These are phyloP conservation scores for Oryza punctata DNA, from an alignment of 176 grass and related monocot genomes.

Conservation along the genomic window DNA sequence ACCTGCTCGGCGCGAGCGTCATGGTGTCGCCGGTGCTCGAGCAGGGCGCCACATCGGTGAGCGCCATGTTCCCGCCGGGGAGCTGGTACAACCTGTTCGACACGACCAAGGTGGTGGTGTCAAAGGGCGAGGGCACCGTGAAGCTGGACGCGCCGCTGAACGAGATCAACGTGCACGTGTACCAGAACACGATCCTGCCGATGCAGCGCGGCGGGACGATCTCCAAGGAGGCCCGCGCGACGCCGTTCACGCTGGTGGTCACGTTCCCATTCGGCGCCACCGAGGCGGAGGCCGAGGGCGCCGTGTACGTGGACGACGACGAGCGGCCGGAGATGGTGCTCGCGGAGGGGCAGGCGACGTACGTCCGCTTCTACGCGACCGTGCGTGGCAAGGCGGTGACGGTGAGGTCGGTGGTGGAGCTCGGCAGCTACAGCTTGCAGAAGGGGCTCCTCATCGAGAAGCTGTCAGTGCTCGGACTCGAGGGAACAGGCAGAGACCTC, in stretches of 20 bases:
- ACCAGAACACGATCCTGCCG: conserved; percentile 73
- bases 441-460: conserved; percentile 71
- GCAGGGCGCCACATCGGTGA: conserved; percentile 62
- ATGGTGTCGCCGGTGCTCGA: conserved; percentile 85
- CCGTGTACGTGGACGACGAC: conserved; percentile 84
- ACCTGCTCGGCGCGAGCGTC: conserved; percentile 67
- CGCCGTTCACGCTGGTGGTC: conserved; percentile 82
- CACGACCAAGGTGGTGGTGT: conserved; percentile 58
- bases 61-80: conserved; percentile 74
- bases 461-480: conserved; percentile 69
- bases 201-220: conserved; percentile 80
- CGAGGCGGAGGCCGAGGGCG: conserved; percentile 58
- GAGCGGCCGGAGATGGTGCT: conserved; percentile 86
- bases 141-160: conserved; percentile 67
- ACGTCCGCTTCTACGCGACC: conserved; percentile 58
- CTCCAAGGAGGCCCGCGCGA: conserved; percentile 61
- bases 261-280: conserved; percentile 62
- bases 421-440: conserved; percentile 59
- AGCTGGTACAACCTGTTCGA: conserved; percentile 96
- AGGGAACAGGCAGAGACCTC: conserved; percentile 60
- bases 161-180: conserved; percentile 85
- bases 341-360: conserved; percentile 70
- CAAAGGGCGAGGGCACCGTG: conserved; percentile 24
- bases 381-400: conserved; percentile 69
- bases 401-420: conserved; percentile 61